These are phyloP conservation scores for Metroxylon sagu DNA, from an alignment of 176 grass and related monocot genomes.

Conservation along the genomic window DNA sequence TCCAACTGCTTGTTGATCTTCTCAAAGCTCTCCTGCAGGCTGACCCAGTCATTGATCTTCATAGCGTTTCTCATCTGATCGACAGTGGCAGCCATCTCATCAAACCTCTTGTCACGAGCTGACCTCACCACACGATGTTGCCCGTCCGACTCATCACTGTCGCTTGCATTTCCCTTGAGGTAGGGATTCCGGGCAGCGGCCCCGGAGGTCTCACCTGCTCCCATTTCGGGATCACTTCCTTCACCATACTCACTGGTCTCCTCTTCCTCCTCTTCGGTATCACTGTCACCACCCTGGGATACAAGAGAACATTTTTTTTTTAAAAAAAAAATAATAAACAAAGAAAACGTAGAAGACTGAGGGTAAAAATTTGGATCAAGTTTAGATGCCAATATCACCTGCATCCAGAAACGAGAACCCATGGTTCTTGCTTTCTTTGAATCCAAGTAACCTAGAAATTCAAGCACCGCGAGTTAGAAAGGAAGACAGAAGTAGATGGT, in stretches of 20 bases:
- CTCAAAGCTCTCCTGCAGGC: conserved; percentile 80
- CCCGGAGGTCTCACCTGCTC: neutral
- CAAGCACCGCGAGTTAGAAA: too few species aligned
- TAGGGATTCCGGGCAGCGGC: conserved; percentile 35
- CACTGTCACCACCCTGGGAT: conserved; percentile 57
- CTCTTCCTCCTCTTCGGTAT: conserved; percentile 71
- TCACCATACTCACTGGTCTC: conserved; percentile 20
- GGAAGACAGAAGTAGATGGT: too few species aligned
- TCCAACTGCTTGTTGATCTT: conserved; percentile 96
- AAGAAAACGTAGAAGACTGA: too few species aligned
- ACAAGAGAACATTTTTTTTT: neutral
- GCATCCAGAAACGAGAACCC: conserved; percentile 82
- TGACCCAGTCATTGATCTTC: conserved; percentile 98
- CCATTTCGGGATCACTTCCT: conserved; percentile 5
- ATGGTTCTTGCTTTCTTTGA: conserved; percentile 26
- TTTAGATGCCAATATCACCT: conserved; percentile 23
- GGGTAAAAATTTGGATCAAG: neutral
- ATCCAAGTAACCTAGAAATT: too few species aligned
- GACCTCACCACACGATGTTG: conserved; percentile 69
- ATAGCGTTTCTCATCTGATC: conserved; percentile 96
- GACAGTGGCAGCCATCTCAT: conserved; percentile 74
- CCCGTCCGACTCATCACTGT: conserved; percentile 69
- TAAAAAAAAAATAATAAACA: neutral
- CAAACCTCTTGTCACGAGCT: conserved; percentile 62
- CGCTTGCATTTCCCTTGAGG: conserved; percentile 31